phyloP scores from a whole-genome alignment of 2,329 filamentous ascomycete species.

The Fusarium armeniacum region DNA sequence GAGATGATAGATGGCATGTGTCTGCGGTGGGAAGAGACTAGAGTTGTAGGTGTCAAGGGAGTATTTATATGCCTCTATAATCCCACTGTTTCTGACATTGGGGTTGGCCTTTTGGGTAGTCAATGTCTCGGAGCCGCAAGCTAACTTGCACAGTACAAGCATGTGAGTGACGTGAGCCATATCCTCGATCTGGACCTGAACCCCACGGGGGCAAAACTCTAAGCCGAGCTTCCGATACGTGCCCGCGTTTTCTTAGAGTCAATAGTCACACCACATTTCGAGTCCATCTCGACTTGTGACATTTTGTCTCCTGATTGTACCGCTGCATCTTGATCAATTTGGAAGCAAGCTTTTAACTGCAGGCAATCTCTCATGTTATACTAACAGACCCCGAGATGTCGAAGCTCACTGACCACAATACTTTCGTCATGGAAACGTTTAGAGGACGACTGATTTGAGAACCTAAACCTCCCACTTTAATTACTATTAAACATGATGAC shows the following conservation, averaged over 20 bases:
- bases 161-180: constrained; percentile 13
- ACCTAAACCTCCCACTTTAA: neutral
- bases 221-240: constrained; percentile 34
- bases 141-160: constrained; percentile 1
- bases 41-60: neutral
- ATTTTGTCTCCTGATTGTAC: constrained; percentile 17
- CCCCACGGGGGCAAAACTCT: constrained; percentile 29
- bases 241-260: constrained; percentile 24
- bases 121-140: constrained; percentile 22
- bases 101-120: neutral
- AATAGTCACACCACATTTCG: constrained; percentile 1
- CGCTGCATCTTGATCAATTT: neutral
- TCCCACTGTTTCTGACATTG: constrained; percentile 10
- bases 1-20: neutral
- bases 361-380: neutral
- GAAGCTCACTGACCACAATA: neutral
- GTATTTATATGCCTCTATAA: constrained; percentile 8
- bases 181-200: neutral
- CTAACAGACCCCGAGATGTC: neutral
- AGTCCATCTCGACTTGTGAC: constrained; percentile 6
- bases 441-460: neutral
- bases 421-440: neutral
- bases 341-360: neutral
- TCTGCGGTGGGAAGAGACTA: neutral
- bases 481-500: neutral